Evolutionary conservation across 1,139 yeast species (phyloP), one percentile per base, ranked within the genome.

Genomic region (Suhomyces choctaworum): DNA sequence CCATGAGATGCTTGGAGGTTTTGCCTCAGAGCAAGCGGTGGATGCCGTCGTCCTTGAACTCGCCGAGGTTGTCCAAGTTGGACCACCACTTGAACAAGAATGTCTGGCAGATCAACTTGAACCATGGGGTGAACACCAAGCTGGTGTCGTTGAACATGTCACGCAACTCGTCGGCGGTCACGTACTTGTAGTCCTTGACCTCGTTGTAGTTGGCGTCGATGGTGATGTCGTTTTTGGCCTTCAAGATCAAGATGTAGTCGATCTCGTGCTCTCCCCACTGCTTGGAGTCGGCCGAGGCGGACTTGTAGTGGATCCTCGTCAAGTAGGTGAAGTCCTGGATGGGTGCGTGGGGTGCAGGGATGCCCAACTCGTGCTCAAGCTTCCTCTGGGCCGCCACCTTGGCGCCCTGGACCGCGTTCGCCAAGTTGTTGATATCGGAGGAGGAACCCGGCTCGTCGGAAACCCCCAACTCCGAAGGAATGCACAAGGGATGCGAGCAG

Each of bases 251-350:
- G 49, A 92, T 94, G 62, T 92, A 92, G 62, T 92, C 99, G 47
- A 92, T 85, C 63, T 92, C 98, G 57, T 92, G 98, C 60, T 92
- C 98, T 32, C 97, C 98, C 98, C 98, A 92, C 40, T 79, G 76
- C 17, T 87, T 89, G 47, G 73, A 73, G 27, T 57, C 68, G 2
- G 73, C 72, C 48, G 84, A 76, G 23, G 96, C 92, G 7, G 96
- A 88, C 68, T 81, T 84, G 65, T 92, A 92, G 64, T 92, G 98
- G 50, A 92, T 92, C 66, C 98, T 79, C 21, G 97, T 92, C 55
- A 92, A 70, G 60, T 82, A 92, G 41, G 84, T 76, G 66, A 92
- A 90, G 34, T 79, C 71, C 5, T 76, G 77, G 20, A 78, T 45
- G 3, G 96, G 95, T 4, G 81, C 74, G 44, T 79, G 78, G 28